phyloP scores from a whole-genome alignment of 495 filamentous ascomycete species.

The Venustampulla echinocandica region DNA sequence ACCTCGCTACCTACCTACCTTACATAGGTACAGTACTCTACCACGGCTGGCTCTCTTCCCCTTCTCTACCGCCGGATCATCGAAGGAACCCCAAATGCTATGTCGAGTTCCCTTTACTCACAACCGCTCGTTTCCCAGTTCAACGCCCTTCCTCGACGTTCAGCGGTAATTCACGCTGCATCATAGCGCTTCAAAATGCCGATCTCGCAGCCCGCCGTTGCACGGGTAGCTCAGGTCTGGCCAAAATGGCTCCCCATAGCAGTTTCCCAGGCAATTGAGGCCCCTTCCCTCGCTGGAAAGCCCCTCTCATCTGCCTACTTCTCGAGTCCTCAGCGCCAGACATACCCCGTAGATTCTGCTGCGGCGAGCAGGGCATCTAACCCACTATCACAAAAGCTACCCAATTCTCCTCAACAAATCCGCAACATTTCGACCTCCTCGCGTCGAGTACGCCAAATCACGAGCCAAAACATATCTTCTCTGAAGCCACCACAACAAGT shows the following conservation, averaged over 20 bases:
- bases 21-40: too few relatives aligned
- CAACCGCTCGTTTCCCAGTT: too few relatives aligned
- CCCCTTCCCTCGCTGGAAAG: neutral
- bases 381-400: neutral
- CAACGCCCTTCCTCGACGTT: too few relatives aligned
- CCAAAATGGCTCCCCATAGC: conserved; percentile 13
- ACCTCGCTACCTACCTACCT: too few relatives aligned
- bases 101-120: too few relatives aligned
- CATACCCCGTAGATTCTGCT: neutral
- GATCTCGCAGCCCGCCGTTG: neutral
- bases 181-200: too few relatives aligned
- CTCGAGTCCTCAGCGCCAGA: conserved; percentile 1
- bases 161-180: too few relatives aligned
- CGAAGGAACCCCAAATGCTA: too few relatives aligned
- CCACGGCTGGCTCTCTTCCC: too few relatives aligned
- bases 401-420: neutral
- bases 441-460: conserved; percentile 6
- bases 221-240: conserved; percentile 8
- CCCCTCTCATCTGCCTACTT: neutral
- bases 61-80: too few relatives aligned
- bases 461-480: conserved; percentile 8
- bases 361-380: neutral
- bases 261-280: neutral
- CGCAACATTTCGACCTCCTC: neutral
- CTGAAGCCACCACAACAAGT: conserved; percentile 5